Percentiles rank a stretch among this genome's conserved stretches.
Conservation (phyloP, 352 stramenopile species). For the Phytophthora sojae region DNA sequence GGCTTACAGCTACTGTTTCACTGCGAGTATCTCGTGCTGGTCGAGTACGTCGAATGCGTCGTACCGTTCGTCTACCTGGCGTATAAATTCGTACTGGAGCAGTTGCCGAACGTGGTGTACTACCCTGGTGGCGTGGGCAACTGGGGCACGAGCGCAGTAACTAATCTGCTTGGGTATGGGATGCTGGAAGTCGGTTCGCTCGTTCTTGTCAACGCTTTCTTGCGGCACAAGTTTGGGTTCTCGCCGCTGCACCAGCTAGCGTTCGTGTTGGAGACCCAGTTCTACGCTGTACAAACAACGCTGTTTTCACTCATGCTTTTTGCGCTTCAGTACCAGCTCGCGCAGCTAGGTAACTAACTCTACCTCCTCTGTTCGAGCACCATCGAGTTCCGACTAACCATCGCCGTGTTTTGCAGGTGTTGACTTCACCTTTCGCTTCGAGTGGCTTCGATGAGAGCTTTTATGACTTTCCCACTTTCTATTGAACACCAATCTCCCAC, state of each 20-base stretch:
- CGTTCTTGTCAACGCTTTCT: slow-evolving; percentile 1
- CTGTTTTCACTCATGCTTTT: slow-evolving; percentile 1
- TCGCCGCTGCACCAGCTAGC: slow-evolving; percentile 10
- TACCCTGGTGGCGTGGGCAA: slow-evolving; percentile 10
- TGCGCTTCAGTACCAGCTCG: slow-evolving; percentile 12
- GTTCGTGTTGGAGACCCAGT: slow-evolving; percentile 15
- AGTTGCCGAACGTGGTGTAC: slow-evolving; percentile 40
- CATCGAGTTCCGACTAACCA: neutral
- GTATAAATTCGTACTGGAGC: slow-evolving; percentile 36
- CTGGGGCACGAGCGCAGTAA: neutral
- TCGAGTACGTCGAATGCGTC: slow-evolving; percentile 33
- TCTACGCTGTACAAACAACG: neutral
- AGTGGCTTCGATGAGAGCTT: neutral
- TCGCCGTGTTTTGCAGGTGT: neutral
- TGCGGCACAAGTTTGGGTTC: slow-evolving; percentile 13
- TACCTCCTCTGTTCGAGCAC: neutral
- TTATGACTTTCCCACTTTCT: no score
- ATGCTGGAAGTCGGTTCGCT: slow-evolving; percentile 15
- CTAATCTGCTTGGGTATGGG: slow-evolving; percentile 22
- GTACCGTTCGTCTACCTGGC: slow-evolving; percentile 33
- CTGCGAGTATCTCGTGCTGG: slow-evolving; percentile 20
- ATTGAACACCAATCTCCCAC: no score
- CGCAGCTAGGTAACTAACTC: slow-evolving; percentile 3
- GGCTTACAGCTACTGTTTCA: slow-evolving; percentile 35
- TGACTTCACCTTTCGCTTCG: neutral